Evolutionary conservation across 2,329 filamentous ascomycete species (phyloP).

Genomic region (Meredithiella fracta): DNA sequence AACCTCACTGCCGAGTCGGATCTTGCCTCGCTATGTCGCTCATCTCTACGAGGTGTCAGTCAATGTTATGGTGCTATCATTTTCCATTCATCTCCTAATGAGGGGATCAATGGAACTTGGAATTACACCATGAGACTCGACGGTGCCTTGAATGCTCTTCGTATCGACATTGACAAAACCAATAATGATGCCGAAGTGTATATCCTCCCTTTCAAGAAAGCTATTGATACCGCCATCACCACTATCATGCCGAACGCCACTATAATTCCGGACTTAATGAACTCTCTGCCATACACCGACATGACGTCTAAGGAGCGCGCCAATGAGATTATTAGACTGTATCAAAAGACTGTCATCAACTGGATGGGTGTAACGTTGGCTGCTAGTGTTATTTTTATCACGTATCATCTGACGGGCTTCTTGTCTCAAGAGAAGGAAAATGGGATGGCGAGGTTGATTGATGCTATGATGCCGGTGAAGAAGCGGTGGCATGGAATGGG

Average conservation of each 20-base stretch:
- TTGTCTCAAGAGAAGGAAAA: constrained; percentile 73
- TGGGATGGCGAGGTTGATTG: constrained; percentile 75
- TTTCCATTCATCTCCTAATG: constrained; percentile 58
- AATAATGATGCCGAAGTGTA: constrained; percentile 66
- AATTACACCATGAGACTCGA: constrained; percentile 77
- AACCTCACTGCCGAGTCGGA: constrained; percentile 38
- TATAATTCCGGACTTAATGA: constrained; percentile 27
- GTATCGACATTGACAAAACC: constrained; percentile 45
- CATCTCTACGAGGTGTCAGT: constrained; percentile 48
- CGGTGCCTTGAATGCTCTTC: constrained; percentile 41
- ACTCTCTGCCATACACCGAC: constrained; percentile 64
- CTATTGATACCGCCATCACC: constrained; percentile 60
- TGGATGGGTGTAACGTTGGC: constrained; percentile 68
- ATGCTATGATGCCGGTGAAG: constrained; percentile 75
- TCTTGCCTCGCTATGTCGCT: constrained; percentile 46
- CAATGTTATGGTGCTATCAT: constrained; percentile 57
- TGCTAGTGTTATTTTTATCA: constrained; percentile 61
- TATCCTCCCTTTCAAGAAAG: constrained; percentile 59
- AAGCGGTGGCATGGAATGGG: constrained; percentile 61
- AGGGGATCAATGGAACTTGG: constrained; percentile 54
- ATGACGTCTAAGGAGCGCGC: constrained; percentile 50
- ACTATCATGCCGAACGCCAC: constrained; percentile 24
- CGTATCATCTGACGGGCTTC: constrained; percentile 74
- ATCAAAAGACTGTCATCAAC: constrained; percentile 52
- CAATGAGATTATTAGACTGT: constrained; percentile 47